Conservation (phyloP, 208 protist genomes). For the Trypanosoma platydactyli region DNA sequence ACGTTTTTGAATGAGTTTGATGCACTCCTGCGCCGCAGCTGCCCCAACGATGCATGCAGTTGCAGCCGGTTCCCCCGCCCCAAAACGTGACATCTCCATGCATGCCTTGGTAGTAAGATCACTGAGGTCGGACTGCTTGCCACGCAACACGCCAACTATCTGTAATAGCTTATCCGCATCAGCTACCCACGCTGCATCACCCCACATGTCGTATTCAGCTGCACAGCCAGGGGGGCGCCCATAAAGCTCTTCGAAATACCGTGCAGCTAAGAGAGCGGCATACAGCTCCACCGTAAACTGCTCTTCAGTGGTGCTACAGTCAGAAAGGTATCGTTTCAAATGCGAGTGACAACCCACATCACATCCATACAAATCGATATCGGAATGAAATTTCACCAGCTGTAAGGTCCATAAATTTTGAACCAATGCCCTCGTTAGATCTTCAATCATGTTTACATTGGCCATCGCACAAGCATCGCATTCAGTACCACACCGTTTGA, state of each 20-base stretch:
- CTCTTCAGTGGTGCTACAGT: slow-evolving; percentile 6
- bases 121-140: background rate
- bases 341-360: slow-evolving; percentile 3
- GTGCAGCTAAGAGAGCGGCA: slow-evolving; percentile 20
- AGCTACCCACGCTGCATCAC: slow-evolving; percentile 14
- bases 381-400: slow-evolving; percentile 28
- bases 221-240: slow-evolving; percentile 16
- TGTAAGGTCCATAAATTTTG: slow-evolving; percentile 51
- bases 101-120: slow-evolving; percentile 17
- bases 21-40: slow-evolving; percentile 93
- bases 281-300: slow-evolving; percentile 23
- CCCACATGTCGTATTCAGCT: background rate
- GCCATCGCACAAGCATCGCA: background rate
- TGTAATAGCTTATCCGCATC: slow-evolving; percentile 21
- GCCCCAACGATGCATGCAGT: slow-evolving; percentile 93
- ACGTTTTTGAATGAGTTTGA: slow-evolving; percentile 95
- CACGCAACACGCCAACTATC: slow-evolving; percentile 3
- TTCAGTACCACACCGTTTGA: slow-evolving; percentile 9
- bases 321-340: slow-evolving; percentile 9
- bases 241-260: slow-evolving; percentile 23
- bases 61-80: slow-evolving; percentile 82
- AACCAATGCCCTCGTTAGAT: slow-evolving; percentile 24
- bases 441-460: background rate
- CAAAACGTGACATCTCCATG: slow-evolving; percentile 79
- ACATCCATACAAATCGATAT: slow-evolving; percentile 1